A percentile compares a stretch with the other conserved stretches of the same genome.
These are phyloP conservation scores for Globisporangium barbulae DNA, from an alignment of 352 stramenopile species.

Conservation along the genomic window DNA sequence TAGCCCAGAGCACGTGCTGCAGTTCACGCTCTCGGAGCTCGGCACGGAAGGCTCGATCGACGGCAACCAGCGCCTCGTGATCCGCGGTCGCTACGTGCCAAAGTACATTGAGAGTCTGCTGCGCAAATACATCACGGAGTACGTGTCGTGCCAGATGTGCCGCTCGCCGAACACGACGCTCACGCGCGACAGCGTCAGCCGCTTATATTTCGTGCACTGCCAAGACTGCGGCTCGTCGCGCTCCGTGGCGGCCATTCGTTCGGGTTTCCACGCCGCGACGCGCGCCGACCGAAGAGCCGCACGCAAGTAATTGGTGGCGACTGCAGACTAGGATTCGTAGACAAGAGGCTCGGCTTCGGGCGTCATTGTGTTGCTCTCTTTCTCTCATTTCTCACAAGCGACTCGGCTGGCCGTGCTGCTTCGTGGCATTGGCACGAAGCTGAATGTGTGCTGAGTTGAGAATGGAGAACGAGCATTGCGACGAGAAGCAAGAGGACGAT, in stretches of 20 bases:
- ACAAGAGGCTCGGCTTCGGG: neutral
- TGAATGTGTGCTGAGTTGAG: neutral
- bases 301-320: constrained; percentile 65
- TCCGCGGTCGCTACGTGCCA: constrained; percentile 96
- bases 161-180: constrained; percentile 97
- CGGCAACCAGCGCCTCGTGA: constrained; percentile 97
- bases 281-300: constrained; percentile 82
- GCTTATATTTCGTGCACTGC: constrained; percentile 99
- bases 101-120: constrained; percentile 99
- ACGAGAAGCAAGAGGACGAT: neutral
- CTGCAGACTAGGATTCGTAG: constrained; percentile 11
- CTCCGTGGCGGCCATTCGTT: constrained; percentile 96
- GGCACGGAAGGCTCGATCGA: constrained; percentile 99
- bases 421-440: neutral
- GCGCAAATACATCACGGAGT: constrained; percentile 99
- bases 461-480: too few species aligned
- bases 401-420: neutral
- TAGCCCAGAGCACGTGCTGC: constrained; percentile 97
- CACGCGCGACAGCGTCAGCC: constrained; percentile 93
- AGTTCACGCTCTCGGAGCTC: constrained; percentile 99
- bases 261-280: constrained; percentile 96
- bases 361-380: neutral
- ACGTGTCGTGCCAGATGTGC: constrained; percentile 99
- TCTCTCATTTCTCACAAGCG: neutral
- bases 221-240: constrained; percentile 96